Evolutionary conservation across 257 asterid species (phyloP), one percentile per base, ranked within the genome.

Genomic region (Hygrophila difformis): DNA sequence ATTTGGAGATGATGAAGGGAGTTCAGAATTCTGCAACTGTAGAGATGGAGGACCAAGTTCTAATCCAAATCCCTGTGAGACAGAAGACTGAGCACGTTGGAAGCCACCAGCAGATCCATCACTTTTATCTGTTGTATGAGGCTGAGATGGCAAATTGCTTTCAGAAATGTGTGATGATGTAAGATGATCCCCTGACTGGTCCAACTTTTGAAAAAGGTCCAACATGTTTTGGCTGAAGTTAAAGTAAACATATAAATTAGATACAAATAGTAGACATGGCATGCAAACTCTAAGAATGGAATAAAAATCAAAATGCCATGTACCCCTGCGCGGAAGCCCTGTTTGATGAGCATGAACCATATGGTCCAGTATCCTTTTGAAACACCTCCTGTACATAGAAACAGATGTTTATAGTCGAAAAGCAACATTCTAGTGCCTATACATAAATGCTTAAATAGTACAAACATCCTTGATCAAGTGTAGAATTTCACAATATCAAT

Each of bases 41-140:
- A 71, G 88, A 55, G 93, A 78, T 47, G 97, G 95, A 51, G 94
- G 97, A 54, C 95, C 95, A 66, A 88, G 94, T 57, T 84, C 84
- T 48, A 88, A 64, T 57, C 87, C 92, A 67, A 78, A 88, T 59
- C 95, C 97, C 67, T 81, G 92, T 39, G 86, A 73, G 29, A 63
- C 59, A 56, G 70, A 66, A 60, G 84, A 76, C 19, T 70, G 85
- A 61, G 66, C 65, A 24, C 42, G 64, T 61, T 78, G 82, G 56
- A 63, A 65, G 65, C 66, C 67, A 53, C 67, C 57, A 51, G 49
- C 75, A 47, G 57, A 51, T 49, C 75, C 84, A 60, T 68, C 93
- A 39, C 68, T 47, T 38, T 71, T 70, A 34, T 66, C 79, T 35
- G 64, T 62, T 55, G 69, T 83, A 44, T 72, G 63, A 26, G 35